These are phyloP conservation scores for Pseudoneurospora amorphoporcata DNA, from an alignment of 495 filamentous ascomycete species.

Conservation along the genomic window DNA sequence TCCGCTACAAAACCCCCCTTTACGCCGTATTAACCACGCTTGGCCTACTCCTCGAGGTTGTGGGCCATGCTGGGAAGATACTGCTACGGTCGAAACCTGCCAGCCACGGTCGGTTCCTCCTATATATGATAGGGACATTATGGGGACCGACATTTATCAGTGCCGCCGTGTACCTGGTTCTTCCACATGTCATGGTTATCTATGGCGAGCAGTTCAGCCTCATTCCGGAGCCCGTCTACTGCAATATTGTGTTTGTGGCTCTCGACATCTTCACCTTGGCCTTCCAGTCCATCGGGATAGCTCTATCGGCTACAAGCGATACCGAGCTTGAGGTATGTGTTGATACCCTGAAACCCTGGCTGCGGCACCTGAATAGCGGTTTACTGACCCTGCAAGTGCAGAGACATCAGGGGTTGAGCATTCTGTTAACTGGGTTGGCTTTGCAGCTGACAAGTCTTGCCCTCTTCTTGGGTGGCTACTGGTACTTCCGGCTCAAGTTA, in stretches of 20 bases:
- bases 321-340: conserved; percentile 11
- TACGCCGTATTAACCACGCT: conserved; percentile 22
- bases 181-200: conserved; percentile 29
- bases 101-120: conserved; percentile 16
- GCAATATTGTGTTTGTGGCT: conserved; percentile 19
- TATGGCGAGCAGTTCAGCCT: conserved; percentile 27
- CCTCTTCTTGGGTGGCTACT: conserved; percentile 21
- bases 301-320: conserved; percentile 9
- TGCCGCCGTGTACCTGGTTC: conserved; percentile 22
- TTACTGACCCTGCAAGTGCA: conserved; percentile 9
- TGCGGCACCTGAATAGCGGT: not conserved
- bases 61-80: conserved; percentile 31
- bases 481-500: conserved; percentile 21
- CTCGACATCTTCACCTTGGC: conserved; percentile 23
- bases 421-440: conserved; percentile 27
- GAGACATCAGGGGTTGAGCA: conserved; percentile 19
- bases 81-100: conserved; percentile 20
- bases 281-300: conserved; percentile 28
- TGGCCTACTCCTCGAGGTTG: conserved; percentile 27
- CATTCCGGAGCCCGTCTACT: conserved; percentile 21
- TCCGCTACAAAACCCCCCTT: conserved; percentile 24
- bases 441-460: conserved; percentile 26
- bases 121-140: conserved; percentile 31
- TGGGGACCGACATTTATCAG: conserved; percentile 29
- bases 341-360: not conserved